A percentile compares a stretch with the other conserved stretches of the same genome.
Evolutionary conservation across 2,329 filamentous ascomycete genomes (phyloP).

Genomic region (Lachnellula willkommii): DNA sequence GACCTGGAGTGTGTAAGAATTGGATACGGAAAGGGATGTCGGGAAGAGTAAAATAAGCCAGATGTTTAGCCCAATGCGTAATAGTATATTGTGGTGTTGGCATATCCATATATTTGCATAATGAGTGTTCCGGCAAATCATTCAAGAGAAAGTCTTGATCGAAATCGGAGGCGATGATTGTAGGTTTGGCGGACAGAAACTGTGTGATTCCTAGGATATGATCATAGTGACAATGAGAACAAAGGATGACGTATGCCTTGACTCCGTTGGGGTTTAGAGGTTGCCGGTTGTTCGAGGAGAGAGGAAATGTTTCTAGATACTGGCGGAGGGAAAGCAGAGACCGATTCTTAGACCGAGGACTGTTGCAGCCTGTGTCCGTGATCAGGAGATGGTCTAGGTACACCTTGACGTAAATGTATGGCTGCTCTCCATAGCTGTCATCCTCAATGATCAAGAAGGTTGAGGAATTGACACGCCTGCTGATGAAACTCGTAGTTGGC

Average conservation of each 20-base stretch:
- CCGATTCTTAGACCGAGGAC: slow-evolving; percentile 27
- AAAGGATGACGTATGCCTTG: slow-evolving; percentile 38
- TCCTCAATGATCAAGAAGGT: slow-evolving; percentile 42
- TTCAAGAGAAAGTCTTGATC: slow-evolving; percentile 37
- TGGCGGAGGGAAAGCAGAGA: slow-evolving; percentile 33
- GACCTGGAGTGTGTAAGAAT: slow-evolving; percentile 42
- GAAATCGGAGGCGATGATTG: slow-evolving; percentile 32
- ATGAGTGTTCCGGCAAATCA: slow-evolving; percentile 36
- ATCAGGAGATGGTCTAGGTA: slow-evolving; percentile 36
- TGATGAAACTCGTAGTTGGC: slow-evolving; percentile 31
- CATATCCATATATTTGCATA: slow-evolving; percentile 36
- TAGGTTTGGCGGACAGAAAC: slow-evolving; percentile 20
- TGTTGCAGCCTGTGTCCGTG: slow-evolving; percentile 43
- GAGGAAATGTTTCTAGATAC: slow-evolving; percentile 39
- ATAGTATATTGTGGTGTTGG: slow-evolving; percentile 37
- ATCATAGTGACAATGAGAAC: slow-evolving; percentile 45
- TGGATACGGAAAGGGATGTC: slow-evolving; percentile 33
- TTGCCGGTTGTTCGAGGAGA: slow-evolving; percentile 31
- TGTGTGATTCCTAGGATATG: slow-evolving; percentile 31
- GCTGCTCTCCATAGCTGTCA: slow-evolving; percentile 39
- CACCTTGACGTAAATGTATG: slow-evolving; percentile 43
- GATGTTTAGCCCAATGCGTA: slow-evolving; percentile 37
- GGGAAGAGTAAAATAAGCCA: slow-evolving; percentile 28
- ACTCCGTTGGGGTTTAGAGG: slow-evolving; percentile 35
- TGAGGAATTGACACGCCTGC: slow-evolving; percentile 35